Base-by-base conservation (phyloP, 179 eudicot genomes). In the Beta corolliflora region DNA sequence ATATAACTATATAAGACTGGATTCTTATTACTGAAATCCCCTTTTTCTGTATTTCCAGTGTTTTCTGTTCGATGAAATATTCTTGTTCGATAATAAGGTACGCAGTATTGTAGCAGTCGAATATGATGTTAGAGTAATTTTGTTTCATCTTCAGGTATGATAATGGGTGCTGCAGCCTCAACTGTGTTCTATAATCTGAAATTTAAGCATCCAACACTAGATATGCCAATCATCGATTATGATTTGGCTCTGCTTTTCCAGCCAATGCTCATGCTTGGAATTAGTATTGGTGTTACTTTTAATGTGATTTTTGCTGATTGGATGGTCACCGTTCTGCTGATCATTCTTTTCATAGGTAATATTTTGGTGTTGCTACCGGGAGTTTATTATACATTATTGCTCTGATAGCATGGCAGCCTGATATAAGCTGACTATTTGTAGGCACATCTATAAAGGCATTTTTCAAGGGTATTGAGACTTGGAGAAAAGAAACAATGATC, bases 301-400 rank as follows among this genome's bases (percentile, higher is more conserved):
- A 94, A 93, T 84, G 98, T 93, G 59, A 75, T 93, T 53, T 93
- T 94, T 80, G 94, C 98, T 29, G 97, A 94, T 73, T 94, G 98
- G 98, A 93, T 94, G 98, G 93, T 94, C 81, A 93, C 97, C 9
- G 87, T 93, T 79, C 86, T 94, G 71, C 89, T 94, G 61, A 93
- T 94, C 48, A 41, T 93, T 72, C 91, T 94, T 41, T 94, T 94
- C 71, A 0, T 93, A 59, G 97, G 98, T 92, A 88, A 82, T 53
- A 36, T 21, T 21, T 54, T 44, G 41, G 67, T 76, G 23, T 58
- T 79, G 14, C 15, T 78, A 23, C 70, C 41, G 45, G n/a, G 12
- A 54, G 12, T 53, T 63, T 55, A 48, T 52, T 9, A 5, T 29
- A 36, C 2, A 23, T 10, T 71, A 48, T 13, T 44, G 3, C 64